Base-by-base conservation (phyloP, 257 asterid species). In the Voacanga thouarsii region DNA sequence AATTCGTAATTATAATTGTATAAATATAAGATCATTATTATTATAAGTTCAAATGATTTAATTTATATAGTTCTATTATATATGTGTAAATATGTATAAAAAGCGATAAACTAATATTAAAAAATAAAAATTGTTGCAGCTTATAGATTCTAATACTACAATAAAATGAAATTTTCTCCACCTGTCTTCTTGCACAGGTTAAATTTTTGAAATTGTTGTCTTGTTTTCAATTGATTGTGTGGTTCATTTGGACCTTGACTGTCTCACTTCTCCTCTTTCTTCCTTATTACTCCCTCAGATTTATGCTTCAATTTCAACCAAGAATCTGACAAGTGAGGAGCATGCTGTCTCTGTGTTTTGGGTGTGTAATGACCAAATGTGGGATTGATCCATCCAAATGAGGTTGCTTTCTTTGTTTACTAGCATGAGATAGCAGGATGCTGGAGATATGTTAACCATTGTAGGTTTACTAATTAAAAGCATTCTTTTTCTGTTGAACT, bases 151-250 rank as follows among this genome's bases (percentile, higher is more conserved):
- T 33, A 33, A 33, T 33, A 33, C 37, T 33, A 33, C 2, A 2
- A 33, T 2, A 33, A 33, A 33, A 33, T 33, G 2, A 33, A 33
- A 33, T 1, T 33, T 33, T 33, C 84, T 80, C 85, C 74, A 88
- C 91, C 37, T 83, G 88, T 80, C 96, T 92, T 74, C 79, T 91
- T 79, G 90, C 89, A 50, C 99, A 94, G 97, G 99, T 94, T 83
- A 76, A 26, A 26, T 33, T 59, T 44, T n/a, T n/a, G 47, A 64
- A 57, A n/a, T 7, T 4, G 21, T n/a, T 77, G 12, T 41, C 63
- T 51, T 47, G 39, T 37, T 79, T 43, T 53, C 21, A 12, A 9
- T 26, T 63, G 18, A 64, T 67, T 12, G 43, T 12, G 43, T 23
- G 28, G 39, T 51, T 33, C 14, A 19, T 28, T 18, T 11, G 16